Conservation (phyloP, 1,284 basidiomycete genomes). For the Apiotrichum siamense region DNA sequence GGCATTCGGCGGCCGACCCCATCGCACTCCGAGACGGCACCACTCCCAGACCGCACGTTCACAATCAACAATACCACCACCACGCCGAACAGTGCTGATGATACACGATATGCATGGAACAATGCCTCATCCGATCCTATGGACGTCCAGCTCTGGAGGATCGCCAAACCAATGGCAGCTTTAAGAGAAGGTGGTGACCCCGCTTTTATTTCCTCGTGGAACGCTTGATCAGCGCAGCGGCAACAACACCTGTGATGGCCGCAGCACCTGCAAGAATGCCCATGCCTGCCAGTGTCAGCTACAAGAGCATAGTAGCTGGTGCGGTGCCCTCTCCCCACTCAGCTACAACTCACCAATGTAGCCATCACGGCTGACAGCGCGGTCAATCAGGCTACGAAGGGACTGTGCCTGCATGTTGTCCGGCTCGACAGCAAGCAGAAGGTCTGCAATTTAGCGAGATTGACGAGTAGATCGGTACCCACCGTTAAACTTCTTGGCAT, state of each 20-base stretch:
- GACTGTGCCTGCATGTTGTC: conserved; percentile 89
- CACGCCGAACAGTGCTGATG: neutral
- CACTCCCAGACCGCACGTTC: no score
- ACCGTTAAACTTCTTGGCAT: conserved; percentile 92
- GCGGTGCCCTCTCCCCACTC: no score
- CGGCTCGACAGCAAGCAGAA: conserved; percentile 89
- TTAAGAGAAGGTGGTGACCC: neutral
- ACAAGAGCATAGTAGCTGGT: neutral
- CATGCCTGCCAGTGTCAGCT: conserved; percentile 59
- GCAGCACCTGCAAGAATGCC: conserved; percentile 85
- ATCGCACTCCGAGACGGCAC: no score
- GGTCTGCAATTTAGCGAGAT: conserved; percentile 51
- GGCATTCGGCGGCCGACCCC: no score
- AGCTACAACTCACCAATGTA: conserved; percentile 55
- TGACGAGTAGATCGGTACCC: conserved; percentile 23
- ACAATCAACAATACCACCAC: no score
- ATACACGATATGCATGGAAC: neutral
- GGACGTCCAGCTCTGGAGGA: no score
- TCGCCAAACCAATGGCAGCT: no score
- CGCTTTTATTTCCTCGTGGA: conserved; percentile 52
- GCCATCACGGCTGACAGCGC: conserved; percentile 67
- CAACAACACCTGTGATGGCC: conserved; percentile 72
- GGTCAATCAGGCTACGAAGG: conserved; percentile 75
- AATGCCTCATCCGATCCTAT: neutral
- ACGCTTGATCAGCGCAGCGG: conserved; percentile 80